Evolutionary conservation across 768 basidiomycete genomes (phyloP).

Genomic region (Leccinum disarticulatum): DNA sequence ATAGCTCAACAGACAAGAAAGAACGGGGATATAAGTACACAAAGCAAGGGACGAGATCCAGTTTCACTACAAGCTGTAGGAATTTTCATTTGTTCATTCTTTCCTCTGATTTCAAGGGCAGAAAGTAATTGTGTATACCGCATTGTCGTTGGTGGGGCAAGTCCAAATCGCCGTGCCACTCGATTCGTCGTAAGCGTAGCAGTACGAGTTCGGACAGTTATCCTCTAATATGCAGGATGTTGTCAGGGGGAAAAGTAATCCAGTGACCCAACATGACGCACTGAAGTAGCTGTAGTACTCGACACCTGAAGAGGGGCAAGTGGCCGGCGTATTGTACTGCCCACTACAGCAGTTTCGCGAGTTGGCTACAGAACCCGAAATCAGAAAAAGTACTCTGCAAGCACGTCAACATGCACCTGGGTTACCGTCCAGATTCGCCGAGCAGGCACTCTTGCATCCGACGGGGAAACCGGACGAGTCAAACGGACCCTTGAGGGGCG

Average conservation of each 20-base stretch:
- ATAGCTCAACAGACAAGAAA: no score
- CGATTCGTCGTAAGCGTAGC: slow-evolving; percentile 52
- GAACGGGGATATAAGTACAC: no score
- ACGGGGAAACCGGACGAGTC: slow-evolving; percentile 54
- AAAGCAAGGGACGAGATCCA: no score
- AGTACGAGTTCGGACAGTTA: slow-evolving; percentile 48
- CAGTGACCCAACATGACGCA: slow-evolving; percentile 12
- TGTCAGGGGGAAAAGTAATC: no score
- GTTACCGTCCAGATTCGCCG: slow-evolving; percentile 36
- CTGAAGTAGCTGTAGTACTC: slow-evolving; percentile 48
- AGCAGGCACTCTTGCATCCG: slow-evolving; percentile 63
- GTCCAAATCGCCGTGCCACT: slow-evolving; percentile 47
- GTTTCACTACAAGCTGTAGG: no score
- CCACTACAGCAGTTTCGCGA: slow-evolving; percentile 69
- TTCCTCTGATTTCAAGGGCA: slow-evolving; percentile 32
- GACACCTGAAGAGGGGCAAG: slow-evolving; percentile 53
- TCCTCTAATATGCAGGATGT: slow-evolving; percentile 28
- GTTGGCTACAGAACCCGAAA: slow-evolving; percentile 38
- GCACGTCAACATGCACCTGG: slow-evolving; percentile 24
- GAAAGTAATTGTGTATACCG: slow-evolving; percentile 49
- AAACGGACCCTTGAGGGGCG: slow-evolving; percentile 49
- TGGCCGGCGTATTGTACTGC: slow-evolving; percentile 46
- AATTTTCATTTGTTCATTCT: no score
- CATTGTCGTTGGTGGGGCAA: slow-evolving; percentile 33
- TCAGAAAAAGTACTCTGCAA: not conserved